Evolutionary conservation across 2,329 filamentous ascomycete species (phyloP).

Genomic region (Karstenula rhodostoma): DNA sequence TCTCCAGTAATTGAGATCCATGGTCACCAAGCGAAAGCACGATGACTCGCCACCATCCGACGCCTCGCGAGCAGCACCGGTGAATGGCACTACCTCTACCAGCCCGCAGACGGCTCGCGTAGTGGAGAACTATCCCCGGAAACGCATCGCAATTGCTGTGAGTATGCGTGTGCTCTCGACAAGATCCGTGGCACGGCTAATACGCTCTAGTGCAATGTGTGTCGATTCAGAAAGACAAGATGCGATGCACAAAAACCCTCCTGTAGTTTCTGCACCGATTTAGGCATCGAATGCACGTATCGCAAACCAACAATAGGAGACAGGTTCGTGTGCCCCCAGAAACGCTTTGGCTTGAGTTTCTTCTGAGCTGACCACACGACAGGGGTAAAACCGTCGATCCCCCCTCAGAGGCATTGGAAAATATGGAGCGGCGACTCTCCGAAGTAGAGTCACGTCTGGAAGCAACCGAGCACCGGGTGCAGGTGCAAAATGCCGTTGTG

Average conservation of each 20-base stretch:
- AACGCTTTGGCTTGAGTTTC: background rate
- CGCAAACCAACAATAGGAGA: conserved; percentile 34
- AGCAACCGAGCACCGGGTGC: conserved; percentile 24
- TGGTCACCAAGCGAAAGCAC: conserved; percentile 32
- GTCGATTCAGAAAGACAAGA: conserved; percentile 36
- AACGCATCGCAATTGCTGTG: conserved; percentile 37
- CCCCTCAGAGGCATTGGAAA: conserved; percentile 29
- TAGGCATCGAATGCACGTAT: conserved; percentile 40
- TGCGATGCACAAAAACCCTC: conserved; percentile 39
- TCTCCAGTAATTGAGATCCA: conserved; percentile 8
- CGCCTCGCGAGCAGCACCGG: conserved; percentile 9
- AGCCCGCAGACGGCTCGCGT: conserved; percentile 21
- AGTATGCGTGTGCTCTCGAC: conserved; percentile 8
- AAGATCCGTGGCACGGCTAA: conserved; percentile 7
- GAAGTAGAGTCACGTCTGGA: conserved; percentile 35
- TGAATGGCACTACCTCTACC: conserved; percentile 15
- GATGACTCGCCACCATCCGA: conserved; percentile 19
- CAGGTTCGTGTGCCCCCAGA: conserved; percentile 20
- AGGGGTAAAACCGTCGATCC: conserved; percentile 23
- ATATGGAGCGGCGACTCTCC: conserved; percentile 33
- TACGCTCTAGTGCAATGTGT: conserved; percentile 39
- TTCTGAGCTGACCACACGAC: background rate
- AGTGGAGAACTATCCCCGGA: conserved; percentile 35
- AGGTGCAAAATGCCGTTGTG: conserved; percentile 23
- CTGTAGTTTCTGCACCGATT: conserved; percentile 38